Conservation (phyloP, 2,329 filamentous ascomycete genomes). For the Calonectria crousiana region DNA sequence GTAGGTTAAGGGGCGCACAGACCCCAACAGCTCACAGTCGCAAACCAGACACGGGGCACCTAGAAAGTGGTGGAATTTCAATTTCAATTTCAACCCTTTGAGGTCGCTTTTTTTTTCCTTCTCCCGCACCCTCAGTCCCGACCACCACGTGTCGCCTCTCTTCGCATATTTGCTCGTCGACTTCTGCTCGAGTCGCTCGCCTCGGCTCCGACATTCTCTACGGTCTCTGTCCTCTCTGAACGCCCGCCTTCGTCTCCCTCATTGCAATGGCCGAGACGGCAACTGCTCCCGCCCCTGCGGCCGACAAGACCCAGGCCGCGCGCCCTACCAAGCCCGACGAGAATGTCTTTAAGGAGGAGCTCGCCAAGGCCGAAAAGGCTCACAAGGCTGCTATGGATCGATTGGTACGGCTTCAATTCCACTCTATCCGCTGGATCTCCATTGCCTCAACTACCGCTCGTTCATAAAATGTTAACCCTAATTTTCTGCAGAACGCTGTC, state of each 20-base stretch:
- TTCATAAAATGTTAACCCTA: constrained; percentile 31
- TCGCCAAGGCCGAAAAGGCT: constrained; percentile 88
- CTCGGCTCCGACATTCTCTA: constrained; percentile 34
- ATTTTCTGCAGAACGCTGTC: constrained; percentile 77
- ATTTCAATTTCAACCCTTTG: constrained; percentile 34
- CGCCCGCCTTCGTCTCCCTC: constrained; percentile 35
- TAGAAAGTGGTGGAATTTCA: constrained; percentile 44
- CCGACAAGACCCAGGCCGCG: constrained; percentile 54
- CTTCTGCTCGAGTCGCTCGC: constrained; percentile 27
- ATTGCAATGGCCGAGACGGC: constrained; percentile 60
- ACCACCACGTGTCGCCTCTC: constrained; percentile 24
- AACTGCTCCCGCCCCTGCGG: constrained; percentile 58
- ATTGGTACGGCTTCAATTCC: constrained; percentile 51
- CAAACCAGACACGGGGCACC: constrained; percentile 44
- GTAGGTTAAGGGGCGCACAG: constrained; percentile 38
- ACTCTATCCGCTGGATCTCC: constrained; percentile 1
- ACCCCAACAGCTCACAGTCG: constrained; percentile 41
- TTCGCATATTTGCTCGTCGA: constrained; percentile 18
- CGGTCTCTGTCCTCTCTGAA: constrained; percentile 21
- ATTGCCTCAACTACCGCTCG: constrained; percentile 32
- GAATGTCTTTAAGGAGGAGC: constrained; percentile 81
- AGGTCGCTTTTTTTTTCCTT: constrained; percentile 28
- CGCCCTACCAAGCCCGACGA: constrained; percentile 92
- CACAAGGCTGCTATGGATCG: constrained; percentile 80
- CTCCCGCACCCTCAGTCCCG: constrained; percentile 30